Conservation (phyloP, 2,329 filamentous ascomycete genomes). For the Calonectria pteridis region DNA sequence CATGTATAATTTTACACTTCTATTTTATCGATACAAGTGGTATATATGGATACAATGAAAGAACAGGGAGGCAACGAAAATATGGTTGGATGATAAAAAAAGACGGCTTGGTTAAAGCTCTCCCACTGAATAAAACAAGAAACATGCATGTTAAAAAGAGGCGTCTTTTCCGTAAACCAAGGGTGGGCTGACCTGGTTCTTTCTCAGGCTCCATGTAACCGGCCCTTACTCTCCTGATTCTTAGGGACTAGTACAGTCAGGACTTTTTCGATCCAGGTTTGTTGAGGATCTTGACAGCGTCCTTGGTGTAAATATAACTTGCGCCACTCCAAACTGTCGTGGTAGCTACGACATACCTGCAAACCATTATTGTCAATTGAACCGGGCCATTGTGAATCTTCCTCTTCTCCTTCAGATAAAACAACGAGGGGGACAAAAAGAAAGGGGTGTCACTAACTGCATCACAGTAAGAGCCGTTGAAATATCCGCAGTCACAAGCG, state of each 20-base stretch:
- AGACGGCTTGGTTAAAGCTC: background rate
- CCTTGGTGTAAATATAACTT: slow-evolving; percentile 91
- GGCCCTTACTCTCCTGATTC: background rate
- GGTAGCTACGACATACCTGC: slow-evolving; percentile 83
- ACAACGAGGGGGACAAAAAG: background rate
- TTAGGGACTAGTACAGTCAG: slow-evolving; percentile 10
- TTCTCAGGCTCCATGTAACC: background rate
- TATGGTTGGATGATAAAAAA: background rate
- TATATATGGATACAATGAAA: background rate
- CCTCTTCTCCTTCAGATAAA: background rate
- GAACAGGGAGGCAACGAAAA: background rate
- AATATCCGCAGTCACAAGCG: slow-evolving; percentile 75
- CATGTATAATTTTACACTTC: background rate
- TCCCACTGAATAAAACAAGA: background rate
- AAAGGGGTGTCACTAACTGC: slow-evolving; percentile 67
- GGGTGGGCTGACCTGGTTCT: background rate
- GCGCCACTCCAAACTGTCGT: slow-evolving; percentile 95
- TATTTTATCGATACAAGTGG: slow-evolving; percentile 12
- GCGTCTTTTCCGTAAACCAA: background rate
- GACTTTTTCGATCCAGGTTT: slow-evolving; percentile 40
- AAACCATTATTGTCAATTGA: slow-evolving; percentile 24
- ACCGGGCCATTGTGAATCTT: background rate
- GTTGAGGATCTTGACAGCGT: slow-evolving; percentile 87
- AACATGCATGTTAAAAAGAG: background rate
- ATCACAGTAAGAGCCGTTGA: slow-evolving; percentile 67